These are phyloP conservation scores for Alternaria panax DNA, from an alignment of 2,329 filamentous ascomycete genomes.

Conservation along the genomic window DNA sequence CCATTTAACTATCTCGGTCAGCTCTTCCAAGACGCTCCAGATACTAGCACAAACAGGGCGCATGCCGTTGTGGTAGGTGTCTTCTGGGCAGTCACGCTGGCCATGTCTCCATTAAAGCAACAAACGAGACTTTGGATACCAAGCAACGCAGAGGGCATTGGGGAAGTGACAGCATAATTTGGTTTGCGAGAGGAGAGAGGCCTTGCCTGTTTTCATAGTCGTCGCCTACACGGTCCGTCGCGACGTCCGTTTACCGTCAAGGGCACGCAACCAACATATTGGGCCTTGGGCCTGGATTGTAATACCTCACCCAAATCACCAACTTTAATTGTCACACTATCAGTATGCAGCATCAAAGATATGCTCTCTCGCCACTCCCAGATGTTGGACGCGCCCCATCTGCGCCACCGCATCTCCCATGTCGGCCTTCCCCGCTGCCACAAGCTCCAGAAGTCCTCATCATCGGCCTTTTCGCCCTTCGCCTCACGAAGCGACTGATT, in stretches of 20 bases:
- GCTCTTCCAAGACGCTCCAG: too few species aligned
- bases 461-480: constrained; percentile 37
- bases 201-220: neutral
- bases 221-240: neutral
- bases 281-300: neutral
- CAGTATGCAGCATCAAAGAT: constrained; percentile 5
- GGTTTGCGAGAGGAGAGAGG: too few species aligned
- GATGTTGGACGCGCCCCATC: neutral
- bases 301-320: neutral
- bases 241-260: neutral
- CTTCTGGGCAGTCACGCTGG: too few species aligned
- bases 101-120: neutral
- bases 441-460: constrained; percentile 25
- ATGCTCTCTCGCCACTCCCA: neutral
- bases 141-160: neutral
- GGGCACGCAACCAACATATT: neutral
- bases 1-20: neutral
- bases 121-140: neutral
- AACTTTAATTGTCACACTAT: neutral
- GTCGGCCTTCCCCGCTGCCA: neutral
- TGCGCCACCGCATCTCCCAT: neutral
- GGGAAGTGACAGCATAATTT: neutral
- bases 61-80: too few species aligned
- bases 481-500: constrained; percentile 27
- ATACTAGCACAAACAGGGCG: too few species aligned